A percentile compares a stretch with the other conserved stretches of the same genome.
Evolutionary conservation across 257 asterid genomes (phyloP).

Genomic region (Solanum appendiculatum): DNA sequence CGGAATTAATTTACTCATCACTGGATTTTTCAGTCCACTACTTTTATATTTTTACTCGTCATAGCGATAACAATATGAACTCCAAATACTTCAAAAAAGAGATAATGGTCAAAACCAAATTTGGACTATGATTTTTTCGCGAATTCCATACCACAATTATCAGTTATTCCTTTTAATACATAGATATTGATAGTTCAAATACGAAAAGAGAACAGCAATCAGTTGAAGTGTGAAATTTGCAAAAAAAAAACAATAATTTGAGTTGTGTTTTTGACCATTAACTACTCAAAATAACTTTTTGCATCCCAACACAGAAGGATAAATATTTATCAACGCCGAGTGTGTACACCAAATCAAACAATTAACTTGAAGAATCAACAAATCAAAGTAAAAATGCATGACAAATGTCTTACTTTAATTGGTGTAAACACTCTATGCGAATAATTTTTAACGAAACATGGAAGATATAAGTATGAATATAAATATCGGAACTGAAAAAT

Average conservation of each 20-base stretch:
- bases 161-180: no score
- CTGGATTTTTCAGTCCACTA: neutral
- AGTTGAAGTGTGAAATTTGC: rapidly evolving
- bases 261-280: neutral
- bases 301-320: neutral
- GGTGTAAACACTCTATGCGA: neutral
- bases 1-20: neutral
- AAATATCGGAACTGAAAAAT: neutral
- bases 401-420: neutral
- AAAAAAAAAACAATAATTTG: no score
- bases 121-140: neutral
- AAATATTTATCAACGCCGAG: neutral
- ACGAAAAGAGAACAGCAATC: neutral
- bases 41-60: neutral
- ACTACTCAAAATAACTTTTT: neutral
- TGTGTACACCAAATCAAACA: neutral
- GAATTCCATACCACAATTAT: neutral
- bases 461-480: neutral
- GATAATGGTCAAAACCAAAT: no score
- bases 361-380: neutral
- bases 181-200: rapidly evolving
- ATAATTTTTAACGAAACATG: neutral
- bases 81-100: no score
- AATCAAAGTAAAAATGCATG: neutral
- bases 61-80: neutral